These are phyloP conservation scores for Starmerella bacillaris DNA, from an alignment of 805 yeast genomes.

Conservation along the genomic window DNA sequence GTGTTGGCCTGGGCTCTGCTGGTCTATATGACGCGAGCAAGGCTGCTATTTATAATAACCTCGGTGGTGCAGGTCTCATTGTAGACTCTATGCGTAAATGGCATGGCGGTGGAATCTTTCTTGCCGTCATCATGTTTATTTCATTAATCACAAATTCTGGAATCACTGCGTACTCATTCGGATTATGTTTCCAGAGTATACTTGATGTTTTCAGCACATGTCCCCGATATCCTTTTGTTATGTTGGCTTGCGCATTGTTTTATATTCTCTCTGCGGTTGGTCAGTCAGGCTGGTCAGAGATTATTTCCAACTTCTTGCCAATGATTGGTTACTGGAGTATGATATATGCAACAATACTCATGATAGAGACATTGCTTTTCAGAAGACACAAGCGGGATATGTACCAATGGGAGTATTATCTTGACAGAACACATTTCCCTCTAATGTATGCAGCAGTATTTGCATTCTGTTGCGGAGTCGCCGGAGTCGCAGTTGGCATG, in stretches of 20 bases:
- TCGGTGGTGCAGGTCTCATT: conserved; percentile 64
- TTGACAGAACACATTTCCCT: conserved; percentile 41
- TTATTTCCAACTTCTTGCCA: conserved; percentile 66
- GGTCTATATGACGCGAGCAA: conserved; percentile 35
- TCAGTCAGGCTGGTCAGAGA: conserved; percentile 48
- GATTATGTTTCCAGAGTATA: conserved; percentile 52
- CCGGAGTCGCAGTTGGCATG: conserved; percentile 78
- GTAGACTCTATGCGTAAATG: conserved; percentile 48
- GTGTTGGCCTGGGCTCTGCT: conserved; percentile 48
- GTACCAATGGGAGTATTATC: conserved; percentile 65
- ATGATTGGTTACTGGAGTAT: conserved; percentile 88
- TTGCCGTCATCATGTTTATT: conserved; percentile 48
- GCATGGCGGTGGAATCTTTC: conserved; percentile 62
- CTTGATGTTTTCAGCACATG: conserved; percentile 33
- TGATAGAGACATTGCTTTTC: conserved; percentile 59
- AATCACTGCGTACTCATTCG: conserved; percentile 64
- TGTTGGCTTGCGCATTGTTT: conserved; percentile 43
- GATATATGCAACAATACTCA: conserved; percentile 50
- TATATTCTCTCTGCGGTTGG: conserved; percentile 62
- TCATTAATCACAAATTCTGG: conserved; percentile 70
- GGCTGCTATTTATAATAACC: conserved; percentile 31
- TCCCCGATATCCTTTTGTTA: conserved; percentile 66
- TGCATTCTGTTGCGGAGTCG: conserved; percentile 52
- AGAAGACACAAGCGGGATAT: conserved; percentile 33
- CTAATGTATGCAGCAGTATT: conserved; percentile 52